These are phyloP conservation scores for Fusarium anguioides DNA, from an alignment of 2,329 filamentous ascomycete species.

Conservation along the genomic window DNA sequence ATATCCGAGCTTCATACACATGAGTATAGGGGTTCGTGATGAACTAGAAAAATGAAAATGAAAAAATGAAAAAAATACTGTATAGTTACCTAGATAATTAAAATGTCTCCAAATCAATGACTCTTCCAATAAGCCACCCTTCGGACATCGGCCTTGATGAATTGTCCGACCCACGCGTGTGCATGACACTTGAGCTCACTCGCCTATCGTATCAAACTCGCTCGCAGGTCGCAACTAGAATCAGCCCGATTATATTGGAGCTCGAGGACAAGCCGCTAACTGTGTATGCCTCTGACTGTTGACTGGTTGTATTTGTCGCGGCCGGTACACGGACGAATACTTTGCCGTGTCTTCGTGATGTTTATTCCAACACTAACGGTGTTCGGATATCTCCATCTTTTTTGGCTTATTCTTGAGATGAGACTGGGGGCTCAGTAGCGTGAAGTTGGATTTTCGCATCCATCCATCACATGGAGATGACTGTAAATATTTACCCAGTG, in stretches of 20 bases:
- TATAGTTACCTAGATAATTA: neutral
- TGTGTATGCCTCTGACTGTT: slow-evolving; percentile 21
- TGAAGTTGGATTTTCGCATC: neutral
- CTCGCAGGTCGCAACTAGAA: neutral
- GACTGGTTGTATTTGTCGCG: slow-evolving; percentile 16
- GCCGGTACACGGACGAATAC: slow-evolving; percentile 31
- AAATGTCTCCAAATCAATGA: slow-evolving; percentile 23
- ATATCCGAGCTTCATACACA: no score
- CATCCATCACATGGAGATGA: neutral
- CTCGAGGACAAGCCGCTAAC: slow-evolving; percentile 11
- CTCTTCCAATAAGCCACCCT: slow-evolving; percentile 18
- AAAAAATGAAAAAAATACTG: no score
- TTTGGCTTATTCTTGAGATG: slow-evolving; percentile 1
- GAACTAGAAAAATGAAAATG: no score
- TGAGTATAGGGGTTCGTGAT: no score
- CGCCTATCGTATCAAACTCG: slow-evolving; percentile 18
- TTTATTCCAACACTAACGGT: neutral
- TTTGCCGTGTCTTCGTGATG: slow-evolving; percentile 11
- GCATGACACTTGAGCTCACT: slow-evolving; percentile 18
- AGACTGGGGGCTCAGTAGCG: neutral
- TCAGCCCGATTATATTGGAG: slow-evolving; percentile 23
- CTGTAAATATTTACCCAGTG: neutral
- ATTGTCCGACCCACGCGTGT: slow-evolving; percentile 39
- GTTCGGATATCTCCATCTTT: slow-evolving; percentile 12
- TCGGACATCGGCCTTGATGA: slow-evolving; percentile 48